Evolutionary conservation across 2,329 filamentous ascomycete genomes (phyloP).

Genomic region (Penicillium oxalicum): DNA sequence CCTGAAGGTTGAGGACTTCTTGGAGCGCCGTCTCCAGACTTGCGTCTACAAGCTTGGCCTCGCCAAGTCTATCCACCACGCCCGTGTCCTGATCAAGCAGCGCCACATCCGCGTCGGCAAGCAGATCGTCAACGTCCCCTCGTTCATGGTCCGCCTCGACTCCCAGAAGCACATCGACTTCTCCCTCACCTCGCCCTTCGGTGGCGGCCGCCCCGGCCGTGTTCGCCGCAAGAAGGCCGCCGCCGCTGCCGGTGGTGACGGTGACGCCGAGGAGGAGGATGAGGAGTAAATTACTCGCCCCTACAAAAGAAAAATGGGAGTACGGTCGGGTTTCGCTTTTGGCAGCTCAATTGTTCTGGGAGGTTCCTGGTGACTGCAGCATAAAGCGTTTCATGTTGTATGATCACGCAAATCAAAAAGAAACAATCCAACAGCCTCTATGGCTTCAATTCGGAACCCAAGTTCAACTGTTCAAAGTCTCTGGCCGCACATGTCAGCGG

Average conservation of each 20-base stretch:
- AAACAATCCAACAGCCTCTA: slow-evolving; percentile 29
- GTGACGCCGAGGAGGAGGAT: slow-evolving; percentile 72
- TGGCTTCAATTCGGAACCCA: slow-evolving; percentile 32
- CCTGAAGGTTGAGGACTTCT: slow-evolving; percentile 98
- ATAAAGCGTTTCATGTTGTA: slow-evolving; percentile 37
- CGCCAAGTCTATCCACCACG: slow-evolving; percentile 99
- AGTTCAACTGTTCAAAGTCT: slow-evolving; percentile 12
- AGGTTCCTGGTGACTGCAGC: slow-evolving; percentile 35
- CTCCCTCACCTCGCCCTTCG: slow-evolving; percentile 92
- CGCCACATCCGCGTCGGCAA: slow-evolving; percentile 99
- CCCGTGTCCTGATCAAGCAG: slow-evolving; percentile 98
- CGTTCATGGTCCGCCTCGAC: slow-evolving; percentile 99
- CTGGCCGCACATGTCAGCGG: too few species aligned
- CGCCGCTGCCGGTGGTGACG: slow-evolving; percentile 69
- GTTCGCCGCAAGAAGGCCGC: slow-evolving; percentile 99
- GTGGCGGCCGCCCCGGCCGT: slow-evolving; percentile 93
- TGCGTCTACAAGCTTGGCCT: slow-evolving; percentile 99
- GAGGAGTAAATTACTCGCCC: slow-evolving; percentile 50
- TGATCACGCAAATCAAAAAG: slow-evolving; percentile 35
- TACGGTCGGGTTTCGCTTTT: slow-evolving; percentile 36
- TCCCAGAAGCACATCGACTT: slow-evolving; percentile 99
- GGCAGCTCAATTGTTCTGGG: slow-evolving; percentile 26
- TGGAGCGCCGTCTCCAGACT: slow-evolving; percentile 99
- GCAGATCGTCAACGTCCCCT: slow-evolving; percentile 99
- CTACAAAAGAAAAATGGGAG: slow-evolving; percentile 27